Conservation (phyloP, 208 protist genomes). For the Wallacemonas sp. region DNA sequence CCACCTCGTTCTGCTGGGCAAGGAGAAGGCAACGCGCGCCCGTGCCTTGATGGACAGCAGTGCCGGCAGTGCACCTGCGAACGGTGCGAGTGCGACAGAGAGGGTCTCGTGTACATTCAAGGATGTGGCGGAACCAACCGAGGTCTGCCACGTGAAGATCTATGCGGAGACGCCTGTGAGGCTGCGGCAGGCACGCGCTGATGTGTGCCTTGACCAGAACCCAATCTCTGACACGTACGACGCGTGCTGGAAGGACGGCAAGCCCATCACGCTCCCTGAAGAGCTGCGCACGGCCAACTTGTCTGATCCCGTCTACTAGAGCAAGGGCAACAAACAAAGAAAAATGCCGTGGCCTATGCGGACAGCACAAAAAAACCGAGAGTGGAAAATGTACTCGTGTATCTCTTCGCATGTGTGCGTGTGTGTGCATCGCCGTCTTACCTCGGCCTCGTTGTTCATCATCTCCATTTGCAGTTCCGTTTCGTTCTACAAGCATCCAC, state of each 20-base stretch:
- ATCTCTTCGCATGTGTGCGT: too few relatives aligned
- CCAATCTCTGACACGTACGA: slow-evolving; percentile 64
- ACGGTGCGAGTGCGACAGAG: slow-evolving; percentile 2
- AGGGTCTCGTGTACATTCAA: slow-evolving; percentile 11
- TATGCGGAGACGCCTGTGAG: slow-evolving; percentile 18
- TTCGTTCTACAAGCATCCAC: too few relatives aligned
- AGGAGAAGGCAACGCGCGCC: slow-evolving; percentile 16
- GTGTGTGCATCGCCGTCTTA: too few relatives aligned
- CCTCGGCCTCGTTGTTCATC: too few relatives aligned
- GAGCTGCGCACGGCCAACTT: slow-evolving; percentile 40
- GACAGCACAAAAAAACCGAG: too few relatives aligned
- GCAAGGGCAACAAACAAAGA: too few relatives aligned
- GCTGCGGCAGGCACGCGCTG: slow-evolving; percentile 31
- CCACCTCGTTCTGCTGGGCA: slow-evolving; percentile 54
- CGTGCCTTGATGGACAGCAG: neutral
- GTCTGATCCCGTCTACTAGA: slow-evolving; percentile 57
- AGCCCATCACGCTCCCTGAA: slow-evolving; percentile 31
- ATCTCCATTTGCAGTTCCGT: too few relatives aligned
- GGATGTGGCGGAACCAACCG: neutral
- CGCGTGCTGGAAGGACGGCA: slow-evolving; percentile 38
- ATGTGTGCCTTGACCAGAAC: slow-evolving; percentile 59
- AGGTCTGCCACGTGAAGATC: slow-evolving; percentile 21
- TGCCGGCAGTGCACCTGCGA: neutral
- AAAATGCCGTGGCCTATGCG: too few relatives aligned
- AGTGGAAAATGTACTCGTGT: too few relatives aligned